Conservation (phyloP, 352 stramenopile species). For the Bremia lactucae region DNA sequence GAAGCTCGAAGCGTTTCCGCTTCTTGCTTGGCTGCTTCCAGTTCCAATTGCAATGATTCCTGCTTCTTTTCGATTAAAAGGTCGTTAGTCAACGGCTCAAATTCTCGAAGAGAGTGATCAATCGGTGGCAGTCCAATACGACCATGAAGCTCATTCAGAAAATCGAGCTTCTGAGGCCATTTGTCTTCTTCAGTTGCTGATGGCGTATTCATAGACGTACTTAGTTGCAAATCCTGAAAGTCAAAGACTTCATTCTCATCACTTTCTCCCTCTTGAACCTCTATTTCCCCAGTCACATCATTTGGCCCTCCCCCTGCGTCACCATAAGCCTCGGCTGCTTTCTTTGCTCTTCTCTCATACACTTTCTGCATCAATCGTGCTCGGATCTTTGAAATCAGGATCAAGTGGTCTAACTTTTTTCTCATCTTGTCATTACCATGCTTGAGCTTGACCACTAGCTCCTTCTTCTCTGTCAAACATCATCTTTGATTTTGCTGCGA, state of each 20-base stretch:
- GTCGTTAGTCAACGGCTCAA: slow-evolving; percentile 51
- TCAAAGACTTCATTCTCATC: slow-evolving; percentile 13
- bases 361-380: slow-evolving; percentile 38
- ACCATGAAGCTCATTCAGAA: slow-evolving; percentile 71
- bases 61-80: slow-evolving; percentile 32
- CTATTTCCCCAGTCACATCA: slow-evolving; percentile 19
- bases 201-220: background rate
- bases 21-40: slow-evolving; percentile 46
- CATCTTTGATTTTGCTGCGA: slow-evolving; percentile 33
- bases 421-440: slow-evolving; percentile 51
- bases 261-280: slow-evolving; percentile 11
- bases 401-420: slow-evolving; percentile 51
- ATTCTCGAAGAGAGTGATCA: slow-evolving; percentile 50
- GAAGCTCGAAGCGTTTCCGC: slow-evolving; percentile 43
- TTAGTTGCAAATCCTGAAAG: slow-evolving; percentile 1
- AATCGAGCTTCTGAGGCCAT: slow-evolving; percentile 45
- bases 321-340: slow-evolving; percentile 21
- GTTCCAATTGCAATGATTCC: slow-evolving; percentile 37
- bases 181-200: slow-evolving; percentile 15
- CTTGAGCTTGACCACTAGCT: slow-evolving; percentile 49
- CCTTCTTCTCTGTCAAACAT: slow-evolving; percentile 42
- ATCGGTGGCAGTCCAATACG: slow-evolving; percentile 63
- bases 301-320: slow-evolving; percentile 9
- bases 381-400: slow-evolving; percentile 42
- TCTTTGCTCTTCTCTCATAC: slow-evolving; percentile 35